Base-by-base conservation (phyloP, 805 yeast species). In the Hanseniaspora clermontiae region DNA sequence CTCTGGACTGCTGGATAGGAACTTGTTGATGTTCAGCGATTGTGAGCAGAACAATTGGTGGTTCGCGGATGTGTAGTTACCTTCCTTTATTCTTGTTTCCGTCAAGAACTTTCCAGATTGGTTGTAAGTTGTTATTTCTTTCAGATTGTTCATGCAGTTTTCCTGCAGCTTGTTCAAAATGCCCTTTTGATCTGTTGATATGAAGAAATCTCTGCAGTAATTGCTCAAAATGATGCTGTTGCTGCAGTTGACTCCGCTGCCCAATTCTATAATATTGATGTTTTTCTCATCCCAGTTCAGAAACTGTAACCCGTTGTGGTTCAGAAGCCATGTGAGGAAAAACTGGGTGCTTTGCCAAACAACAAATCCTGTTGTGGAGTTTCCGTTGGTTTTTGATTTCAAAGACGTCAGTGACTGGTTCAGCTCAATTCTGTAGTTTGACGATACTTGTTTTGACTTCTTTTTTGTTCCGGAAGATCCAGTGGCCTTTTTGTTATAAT, bases 281-380 rank as follows among this genome's bases (percentile, higher is more conserved):
- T 17, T 39, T 6, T 19, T 17, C 3, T 31, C 9, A 5, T 45
- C 34, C 49, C 55, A 56, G 6, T 31, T 47, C 27, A 50, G 39
- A 45, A 49, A 49, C 59, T 10, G 66, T 65, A n/a, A 32, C 24
- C 47, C 68, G 49, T 17, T 65, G 57, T 14, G 59, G 43, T 67
- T 68, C 19, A 69, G 59, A 12, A 68, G 51, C 72, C 72, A 69
- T 37, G 60, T 61, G n/a, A 65, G 24, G 47, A 69, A 68, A 52
- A 65, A 65, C 2, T 66, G 66, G 1, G 71, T 62, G 1, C 69
- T 66, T 7, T 67, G 64, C 72, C 72, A 69, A 9, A 68, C 58
- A 5, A 69, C 71, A 57, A 63, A 69, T 6, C 72, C 72, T 3
- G 72, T 69, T 2, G 72, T 69, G 15, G 72, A 69, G 51, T 68